These are phyloP conservation scores for Hemileccinum rubropunctum DNA, from an alignment of 768 basidiomycete genomes.

Conservation along the genomic window DNA sequence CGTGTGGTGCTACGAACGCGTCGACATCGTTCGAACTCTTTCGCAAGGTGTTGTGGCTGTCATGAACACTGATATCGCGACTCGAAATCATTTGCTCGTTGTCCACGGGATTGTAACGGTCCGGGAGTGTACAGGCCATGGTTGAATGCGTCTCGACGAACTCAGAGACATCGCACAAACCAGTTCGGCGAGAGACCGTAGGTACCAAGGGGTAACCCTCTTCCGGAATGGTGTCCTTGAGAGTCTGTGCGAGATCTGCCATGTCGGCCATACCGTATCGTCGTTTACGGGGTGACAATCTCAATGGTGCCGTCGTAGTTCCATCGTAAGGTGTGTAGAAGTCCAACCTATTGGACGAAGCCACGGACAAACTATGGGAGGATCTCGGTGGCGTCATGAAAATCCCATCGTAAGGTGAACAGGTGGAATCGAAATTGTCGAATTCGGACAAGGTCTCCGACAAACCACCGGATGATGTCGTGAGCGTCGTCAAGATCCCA, in stretches of 20 bases:
- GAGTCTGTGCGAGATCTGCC: background rate
- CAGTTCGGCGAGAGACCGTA: background rate
- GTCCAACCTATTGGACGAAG: background rate
- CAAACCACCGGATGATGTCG: background rate
- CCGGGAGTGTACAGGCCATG: background rate
- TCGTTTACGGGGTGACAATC: background rate
- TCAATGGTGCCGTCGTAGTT: background rate
- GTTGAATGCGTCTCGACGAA: background rate
- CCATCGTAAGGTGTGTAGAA: slow-evolving; percentile 1
- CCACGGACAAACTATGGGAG: background rate
- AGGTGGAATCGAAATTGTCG: background rate
- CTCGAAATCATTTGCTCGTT: background rate
- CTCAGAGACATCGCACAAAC: background rate
- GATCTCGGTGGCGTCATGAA: background rate
- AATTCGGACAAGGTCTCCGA: background rate
- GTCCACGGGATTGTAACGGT: background rate
- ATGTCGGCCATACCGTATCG: slow-evolving; percentile 13
- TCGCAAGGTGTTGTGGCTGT: background rate
- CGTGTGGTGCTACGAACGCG: background rate
- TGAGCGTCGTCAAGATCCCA: background rate
- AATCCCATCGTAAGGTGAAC: slow-evolving; percentile 1
- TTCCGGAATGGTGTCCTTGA: background rate
- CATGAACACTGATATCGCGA: background rate
- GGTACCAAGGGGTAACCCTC: background rate
- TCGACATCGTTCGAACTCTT: background rate